phyloP scores from a whole-genome alignment of 306 rosid species.

The Macrotyloma uniflorum region DNA sequence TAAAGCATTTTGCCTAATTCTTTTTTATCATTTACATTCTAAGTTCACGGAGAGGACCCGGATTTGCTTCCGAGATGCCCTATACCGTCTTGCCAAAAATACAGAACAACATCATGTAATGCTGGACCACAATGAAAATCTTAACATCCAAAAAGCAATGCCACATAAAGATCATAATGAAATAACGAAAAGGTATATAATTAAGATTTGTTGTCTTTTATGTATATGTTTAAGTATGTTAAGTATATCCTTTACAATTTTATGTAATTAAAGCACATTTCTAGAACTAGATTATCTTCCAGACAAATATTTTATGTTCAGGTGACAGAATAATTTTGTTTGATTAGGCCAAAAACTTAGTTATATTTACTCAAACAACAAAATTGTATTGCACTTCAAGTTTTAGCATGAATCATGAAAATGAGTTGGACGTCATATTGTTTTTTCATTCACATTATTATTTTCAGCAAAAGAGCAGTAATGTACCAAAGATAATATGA shows the following conservation, averaged over 20 bases:
- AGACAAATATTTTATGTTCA: not conserved
- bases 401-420: not conserved
- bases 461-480: not conserved
- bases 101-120: slow-evolving; percentile 36
- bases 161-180: slow-evolving; percentile 23
- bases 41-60: slow-evolving; percentile 61
- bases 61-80: slow-evolving; percentile 62
- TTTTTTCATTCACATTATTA: not conserved
- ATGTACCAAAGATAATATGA: not conserved
- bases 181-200: slow-evolving; percentile 45
- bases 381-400: not conserved
- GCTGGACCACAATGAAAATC: slow-evolving; percentile 33
- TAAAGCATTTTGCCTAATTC: not conserved
- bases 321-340: not conserved
- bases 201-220: not conserved
- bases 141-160: slow-evolving; percentile 1
- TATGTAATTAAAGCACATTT: not conserved
- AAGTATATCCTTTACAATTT: not conserved
- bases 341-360: slow-evolving; percentile 2
- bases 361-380: not conserved
- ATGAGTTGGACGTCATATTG: not conserved
- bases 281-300: not conserved
- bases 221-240: not conserved
- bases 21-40: not conserved
- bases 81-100: slow-evolving; percentile 65